Percentiles rank a stretch among this genome's conserved stretches.
Conservation (phyloP, 2,329 filamentous ascomycete species). For the Orbilia javanica region DNA sequence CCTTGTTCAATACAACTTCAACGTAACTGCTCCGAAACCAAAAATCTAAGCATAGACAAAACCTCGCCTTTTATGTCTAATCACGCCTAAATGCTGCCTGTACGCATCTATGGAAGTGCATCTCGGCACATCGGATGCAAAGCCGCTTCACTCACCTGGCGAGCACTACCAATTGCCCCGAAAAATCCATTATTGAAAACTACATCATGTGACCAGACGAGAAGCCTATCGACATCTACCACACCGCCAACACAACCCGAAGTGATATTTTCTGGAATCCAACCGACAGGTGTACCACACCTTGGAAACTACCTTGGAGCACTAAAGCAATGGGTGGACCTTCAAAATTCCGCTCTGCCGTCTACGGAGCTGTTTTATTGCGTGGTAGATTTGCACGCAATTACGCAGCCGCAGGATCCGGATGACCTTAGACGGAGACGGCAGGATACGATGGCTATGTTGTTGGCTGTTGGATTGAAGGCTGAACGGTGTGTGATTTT, state of each 20-base stretch:
- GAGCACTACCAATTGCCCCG: neutral
- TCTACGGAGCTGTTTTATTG: slow-evolving; percentile 78
- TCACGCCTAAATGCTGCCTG: slow-evolving; percentile 35
- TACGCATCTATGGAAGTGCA: slow-evolving; percentile 41
- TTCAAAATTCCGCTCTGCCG: slow-evolving; percentile 75
- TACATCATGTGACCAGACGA: slow-evolving; percentile 53
- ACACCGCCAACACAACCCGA: slow-evolving; percentile 43
- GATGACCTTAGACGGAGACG: slow-evolving; percentile 74
- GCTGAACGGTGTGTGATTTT: slow-evolving; percentile 83
- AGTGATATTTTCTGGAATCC: slow-evolving; percentile 93
- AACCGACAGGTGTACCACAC: slow-evolving; percentile 93
- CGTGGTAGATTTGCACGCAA: slow-evolving; percentile 92
- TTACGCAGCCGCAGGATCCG: slow-evolving; percentile 80
- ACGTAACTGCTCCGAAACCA: neutral
- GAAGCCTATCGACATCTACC: slow-evolving; percentile 60
- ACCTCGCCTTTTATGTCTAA: neutral
- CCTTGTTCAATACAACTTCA: slow-evolving; percentile 3
- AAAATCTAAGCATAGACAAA: neutral
- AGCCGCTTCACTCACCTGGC: neutral
- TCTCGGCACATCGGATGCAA: slow-evolving; percentile 42
- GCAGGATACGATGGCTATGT: slow-evolving; percentile 80
- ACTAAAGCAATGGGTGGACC: slow-evolving; percentile 83
- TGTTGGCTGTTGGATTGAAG: slow-evolving; percentile 86
- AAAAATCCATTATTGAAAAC: slow-evolving; percentile 16
- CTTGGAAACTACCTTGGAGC: slow-evolving; percentile 96